A percentile compares a stretch with the other conserved stretches of the same genome.
Conservation (phyloP, 371 early-diverging fungal species). For the Rhizomucor miehei region DNA sequence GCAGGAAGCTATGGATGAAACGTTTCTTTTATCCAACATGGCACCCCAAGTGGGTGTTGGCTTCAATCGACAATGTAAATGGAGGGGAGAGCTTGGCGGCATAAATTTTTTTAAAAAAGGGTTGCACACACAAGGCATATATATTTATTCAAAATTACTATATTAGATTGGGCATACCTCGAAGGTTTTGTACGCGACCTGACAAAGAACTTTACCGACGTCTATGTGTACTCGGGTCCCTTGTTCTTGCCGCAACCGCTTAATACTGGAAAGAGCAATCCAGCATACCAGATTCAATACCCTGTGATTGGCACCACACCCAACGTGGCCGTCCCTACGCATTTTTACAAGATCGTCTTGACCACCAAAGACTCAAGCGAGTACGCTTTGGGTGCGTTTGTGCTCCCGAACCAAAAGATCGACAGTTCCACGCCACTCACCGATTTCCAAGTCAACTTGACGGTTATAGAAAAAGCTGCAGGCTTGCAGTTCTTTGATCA, state of each 20-base stretch:
- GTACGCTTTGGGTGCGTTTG: slow-evolving; percentile 67
- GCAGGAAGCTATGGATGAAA: slow-evolving; percentile 70
- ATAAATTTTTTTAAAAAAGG: background rate
- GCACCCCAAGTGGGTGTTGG: slow-evolving; percentile 80
- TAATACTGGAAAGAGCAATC: background rate
- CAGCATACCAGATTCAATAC: slow-evolving; percentile 42
- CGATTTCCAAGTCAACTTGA: slow-evolving; percentile 65
- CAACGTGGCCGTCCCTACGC: slow-evolving; percentile 87
- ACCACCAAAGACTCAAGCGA: slow-evolving; percentile 20
- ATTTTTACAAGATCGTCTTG: slow-evolving; percentile 83
- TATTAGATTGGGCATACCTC: slow-evolving; percentile 71
- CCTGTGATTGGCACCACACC: slow-evolving; percentile 74
- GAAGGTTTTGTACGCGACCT: slow-evolving; percentile 72
- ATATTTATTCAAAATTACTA: background rate
- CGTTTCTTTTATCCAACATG: slow-evolving; percentile 74
- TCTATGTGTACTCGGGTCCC: slow-evolving; percentile 78
- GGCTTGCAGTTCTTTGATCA: slow-evolving; percentile 72
- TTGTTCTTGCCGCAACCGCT: slow-evolving; percentile 63
- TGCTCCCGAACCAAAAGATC: slow-evolving; percentile 79
- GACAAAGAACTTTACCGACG: slow-evolving; percentile 59
- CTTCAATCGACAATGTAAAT: slow-evolving; percentile 72
- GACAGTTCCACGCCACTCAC: slow-evolving; percentile 54
- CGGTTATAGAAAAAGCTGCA: slow-evolving; percentile 68
- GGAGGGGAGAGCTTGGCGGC: too few relatives aligned
- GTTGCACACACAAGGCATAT: background rate